A percentile compares a stretch with the other conserved stretches of the same genome.
Evolutionary conservation across 768 basidiomycete species (phyloP).

Genomic region (Mycena vitilis): DNA sequence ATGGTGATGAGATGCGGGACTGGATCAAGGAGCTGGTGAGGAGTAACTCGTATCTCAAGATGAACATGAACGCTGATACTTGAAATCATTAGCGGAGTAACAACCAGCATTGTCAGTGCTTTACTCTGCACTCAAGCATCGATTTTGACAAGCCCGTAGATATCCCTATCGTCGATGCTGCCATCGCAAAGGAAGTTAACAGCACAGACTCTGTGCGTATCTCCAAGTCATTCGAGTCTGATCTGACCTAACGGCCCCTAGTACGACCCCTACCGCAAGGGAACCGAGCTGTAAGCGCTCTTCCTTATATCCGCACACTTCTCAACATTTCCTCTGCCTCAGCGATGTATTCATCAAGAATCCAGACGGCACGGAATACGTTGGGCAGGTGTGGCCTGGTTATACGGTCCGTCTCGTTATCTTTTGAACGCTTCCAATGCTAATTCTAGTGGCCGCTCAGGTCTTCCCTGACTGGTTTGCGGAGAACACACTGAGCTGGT

Average conservation of each 20-base stretch:
- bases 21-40: constrained; percentile 71
- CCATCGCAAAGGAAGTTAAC: constrained; percentile 67
- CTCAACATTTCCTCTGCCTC: neutral
- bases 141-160: constrained; percentile 47
- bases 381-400: constrained; percentile 85
- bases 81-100: constrained; percentile 40
- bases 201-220: constrained; percentile 68
- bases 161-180: constrained; percentile 79
- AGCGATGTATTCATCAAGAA: constrained; percentile 83
- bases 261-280: constrained; percentile 77
- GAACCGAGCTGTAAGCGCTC: constrained; percentile 63
- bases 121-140: neutral
- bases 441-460: constrained; percentile 38
- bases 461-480: constrained; percentile 75
- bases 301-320: neutral
- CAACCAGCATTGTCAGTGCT: constrained; percentile 58
- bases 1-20: constrained; percentile 59
- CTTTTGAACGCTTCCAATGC: neutral
- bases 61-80: neutral
- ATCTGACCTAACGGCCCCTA: constrained; percentile 39
- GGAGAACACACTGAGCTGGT: constrained; percentile 63
- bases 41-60: constrained; percentile 9
- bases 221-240: constrained; percentile 10
- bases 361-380: constrained; percentile 76
- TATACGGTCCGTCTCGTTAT: constrained; percentile 62